Base-by-base conservation (phyloP, 441 rosid genomes). In the Syzygium syzygioides region DNA sequence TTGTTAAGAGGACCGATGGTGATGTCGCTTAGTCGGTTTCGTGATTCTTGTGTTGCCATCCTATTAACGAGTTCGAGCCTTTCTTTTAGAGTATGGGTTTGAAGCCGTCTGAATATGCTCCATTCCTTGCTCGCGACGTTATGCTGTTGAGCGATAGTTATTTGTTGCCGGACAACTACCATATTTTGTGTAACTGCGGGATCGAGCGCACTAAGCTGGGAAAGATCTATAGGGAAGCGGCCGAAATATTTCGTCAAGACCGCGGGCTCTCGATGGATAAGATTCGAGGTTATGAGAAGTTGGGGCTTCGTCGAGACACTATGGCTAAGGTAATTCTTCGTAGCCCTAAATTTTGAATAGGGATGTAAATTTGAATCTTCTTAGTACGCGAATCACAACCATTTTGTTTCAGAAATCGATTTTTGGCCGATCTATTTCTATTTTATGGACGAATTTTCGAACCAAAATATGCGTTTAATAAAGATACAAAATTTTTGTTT, bases 131-230 rank as follows among this genome's bases (percentile, higher is more conserved):
- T 4, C 85, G 80, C 62, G 55, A 86, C 62, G 20, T 86, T 55
- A 86, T 86, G 88, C 86, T 89, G 64, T 86, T 89, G 79, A 86
- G 79, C 28, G 90, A 89, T 60, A 30, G 86, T 57, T 88, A 76
- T 50, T 50, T 80, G 59, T 59, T 89, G 83, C 62, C 86, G 83
- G 85, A 60, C 34, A 89, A 86, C 64, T 89, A 86, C 85, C 88
- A 56, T 41, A 55, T 86, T 45, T 83, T 89, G 79, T 89, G 76
- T 79, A 79, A 89, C 52, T 89, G 83, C 18, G 90, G 90, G 80
- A 79, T 89, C 9, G 88, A 57, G 41, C 79, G 59, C 13, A 30
- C 79, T 57, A 89, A 89, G 88, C 86, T 89, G 52, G 90, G 90
- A 37, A 86, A 57, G 71, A 79, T 89, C 52, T 89, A 89, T 52